Evolutionary conservation across 768 basidiomycete species (phyloP).

Genomic region (Trametes elegans): DNA sequence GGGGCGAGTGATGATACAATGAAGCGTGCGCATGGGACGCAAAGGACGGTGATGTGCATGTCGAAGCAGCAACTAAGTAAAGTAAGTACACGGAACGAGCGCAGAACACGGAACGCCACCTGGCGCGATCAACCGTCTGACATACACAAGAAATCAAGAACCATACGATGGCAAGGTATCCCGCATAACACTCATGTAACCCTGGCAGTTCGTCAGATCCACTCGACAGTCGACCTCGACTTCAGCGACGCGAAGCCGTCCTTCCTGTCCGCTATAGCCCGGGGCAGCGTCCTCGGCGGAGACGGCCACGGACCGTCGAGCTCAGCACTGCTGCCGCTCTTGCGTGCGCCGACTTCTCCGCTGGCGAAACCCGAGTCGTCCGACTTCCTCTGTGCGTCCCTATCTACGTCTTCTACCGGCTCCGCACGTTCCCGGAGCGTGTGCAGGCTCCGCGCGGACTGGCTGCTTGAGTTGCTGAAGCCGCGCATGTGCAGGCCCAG

Average conservation of each 20-base stretch:
- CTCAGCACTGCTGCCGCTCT: conserved; percentile 21
- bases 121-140: no score
- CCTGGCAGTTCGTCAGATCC: conserved; percentile 24
- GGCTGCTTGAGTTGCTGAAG: conserved; percentile 51
- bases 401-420: conserved; percentile 17
- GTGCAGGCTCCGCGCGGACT: conserved; percentile 59
- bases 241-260: conserved; percentile 16
- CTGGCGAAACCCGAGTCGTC: conserved; percentile 27
- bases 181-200: not conserved
- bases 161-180: not conserved
- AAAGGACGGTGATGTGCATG: conserved; percentile 3
- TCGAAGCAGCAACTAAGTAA: not conserved
- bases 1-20: not conserved
- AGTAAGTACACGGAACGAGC: not conserved
- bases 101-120: not conserved
- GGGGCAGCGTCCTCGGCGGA: conserved; percentile 9
- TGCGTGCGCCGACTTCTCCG: conserved; percentile 12
- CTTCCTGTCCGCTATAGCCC: conserved; percentile 14
- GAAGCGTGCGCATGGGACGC: no score
- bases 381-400: conserved; percentile 13
- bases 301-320: conserved; percentile 18
- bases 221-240: conserved; percentile 19
- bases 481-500: conserved; percentile 40
- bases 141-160: no score
- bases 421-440: conserved; percentile 58